A percentile compares a stretch with the other conserved stretches of the same genome.
Evolutionary conservation across 495 filamentous ascomycete genomes (phyloP).

Genomic region (Umbilicaria muhlenbergii): DNA sequence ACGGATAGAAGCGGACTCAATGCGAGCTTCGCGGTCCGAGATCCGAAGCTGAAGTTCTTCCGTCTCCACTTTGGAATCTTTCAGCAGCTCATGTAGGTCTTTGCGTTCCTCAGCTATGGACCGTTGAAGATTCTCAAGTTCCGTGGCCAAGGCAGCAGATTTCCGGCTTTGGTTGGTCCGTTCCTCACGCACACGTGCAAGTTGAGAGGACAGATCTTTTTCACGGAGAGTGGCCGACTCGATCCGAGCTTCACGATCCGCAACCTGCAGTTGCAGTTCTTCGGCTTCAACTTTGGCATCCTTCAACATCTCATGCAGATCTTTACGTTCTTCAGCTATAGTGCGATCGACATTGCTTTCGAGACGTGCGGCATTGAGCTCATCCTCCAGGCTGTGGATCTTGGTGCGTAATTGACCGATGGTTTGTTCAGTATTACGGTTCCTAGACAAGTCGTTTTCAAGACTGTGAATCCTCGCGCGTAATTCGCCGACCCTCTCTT

Average conservation of each 20-base stretch:
- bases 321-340: constrained; percentile 44
- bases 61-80: constrained; percentile 50
- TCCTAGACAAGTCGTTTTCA: constrained; percentile 4
- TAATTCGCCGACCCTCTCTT: no score
- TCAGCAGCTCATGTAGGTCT: constrained; percentile 51
- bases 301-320: constrained; percentile 51
- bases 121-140: constrained; percentile 35
- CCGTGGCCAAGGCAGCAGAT: constrained; percentile 30
- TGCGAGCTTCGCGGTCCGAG: constrained; percentile 31
- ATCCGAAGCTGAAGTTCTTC: constrained; percentile 46
- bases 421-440: constrained; percentile 13
- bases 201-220: constrained; percentile 37
- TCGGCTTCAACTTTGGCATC: constrained; percentile 52
- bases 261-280: constrained; percentile 41
- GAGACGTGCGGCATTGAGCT: constrained; percentile 18
- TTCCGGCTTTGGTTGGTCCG: constrained; percentile 32
- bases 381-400: constrained; percentile 19
- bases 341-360: constrained; percentile 15
- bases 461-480: no score
- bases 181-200: constrained; percentile 44
- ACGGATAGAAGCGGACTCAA: constrained; percentile 19
- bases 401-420: constrained; percentile 16
- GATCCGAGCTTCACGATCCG: constrained; percentile 33
- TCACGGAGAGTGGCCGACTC: constrained; percentile 21
- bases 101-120: constrained; percentile 38